Evolutionary conservation across 306 rosid species (phyloP), one percentile per base, ranked within the genome.

Genomic region (Astragalus membranaceus): DNA sequence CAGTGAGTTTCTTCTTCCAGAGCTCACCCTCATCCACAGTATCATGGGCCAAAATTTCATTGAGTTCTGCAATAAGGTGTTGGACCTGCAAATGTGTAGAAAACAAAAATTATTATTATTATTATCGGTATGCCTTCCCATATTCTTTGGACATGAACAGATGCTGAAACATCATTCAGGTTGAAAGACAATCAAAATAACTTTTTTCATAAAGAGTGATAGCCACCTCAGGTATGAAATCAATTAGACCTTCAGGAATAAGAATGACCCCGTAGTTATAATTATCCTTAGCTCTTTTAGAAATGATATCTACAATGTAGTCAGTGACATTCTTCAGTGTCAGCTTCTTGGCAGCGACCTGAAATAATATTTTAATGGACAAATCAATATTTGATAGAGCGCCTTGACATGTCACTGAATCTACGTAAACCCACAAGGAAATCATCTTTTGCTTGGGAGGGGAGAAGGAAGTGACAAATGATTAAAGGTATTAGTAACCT

Each of bases 191-290:
- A 15, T 13, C 29, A 43, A 17, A 69, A 30, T 51, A 73, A 48
- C 60, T 61, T 49, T 4, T 44, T 52, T 36, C 64, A 62, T 37
- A 15, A 68, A 35, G 49, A 72, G 80, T 9, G 51, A 59, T 52
- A 37, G 61, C 39, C 88, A 95, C 99, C 97, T 95, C 97, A 0
- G 99, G 97, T 78, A 95, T 95, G 85, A 95, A 95, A 85, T 95
- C 99, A 82, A 95, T 95, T 63, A 95, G 80, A 76, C 99, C 99
- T 83, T 95, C 99, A 33, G 99, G 99, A 71, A 95, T 72, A 65
- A 95, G 99, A 75, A 95, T 91, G 78, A 95, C 96, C 73, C 99
- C 99, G 39, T 95, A 95, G 78, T 91, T 95, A 84, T 87, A 91
- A 77, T 88, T 88, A 77, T 71, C 86, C 75, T 81, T 87, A n/a